These are phyloP conservation scores for Fragilariopsis cylindrus DNA, from an alignment of 108 stramenopile species.

Conservation along the genomic window DNA sequence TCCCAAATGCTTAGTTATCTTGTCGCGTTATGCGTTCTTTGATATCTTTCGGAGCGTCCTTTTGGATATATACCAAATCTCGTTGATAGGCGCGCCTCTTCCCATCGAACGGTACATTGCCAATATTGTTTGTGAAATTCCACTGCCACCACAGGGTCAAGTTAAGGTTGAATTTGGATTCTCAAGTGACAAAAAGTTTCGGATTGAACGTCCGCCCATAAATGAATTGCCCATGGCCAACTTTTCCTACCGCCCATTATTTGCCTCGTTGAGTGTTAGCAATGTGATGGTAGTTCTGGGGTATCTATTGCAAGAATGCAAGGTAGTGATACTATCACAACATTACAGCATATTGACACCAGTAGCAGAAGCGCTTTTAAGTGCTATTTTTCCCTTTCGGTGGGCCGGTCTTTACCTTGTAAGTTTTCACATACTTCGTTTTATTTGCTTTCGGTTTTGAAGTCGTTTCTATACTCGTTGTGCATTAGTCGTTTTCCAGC, in stretches of 20 bases:
- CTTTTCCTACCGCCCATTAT: slow-evolving; percentile 86
- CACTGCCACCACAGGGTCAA: slow-evolving; percentile 83
- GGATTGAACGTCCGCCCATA: slow-evolving; percentile 67
- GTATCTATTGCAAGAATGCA: slow-evolving; percentile 73
- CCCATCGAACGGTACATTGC: slow-evolving; percentile 91
- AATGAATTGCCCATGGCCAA: slow-evolving; percentile 78
- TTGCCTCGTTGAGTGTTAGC: slow-evolving; percentile 62
- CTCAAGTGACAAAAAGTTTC: slow-evolving; percentile 32
- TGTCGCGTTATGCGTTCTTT: slow-evolving; percentile 90
- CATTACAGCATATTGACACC: slow-evolving; percentile 73
- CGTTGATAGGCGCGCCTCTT: slow-evolving; percentile 70
- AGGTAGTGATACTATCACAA: slow-evolving; percentile 67
- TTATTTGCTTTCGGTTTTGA: background rate
- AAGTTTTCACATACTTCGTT: background rate
- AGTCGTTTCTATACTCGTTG: background rate
- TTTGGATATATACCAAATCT: slow-evolving; percentile 81
- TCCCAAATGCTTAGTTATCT: slow-evolving; percentile 82
- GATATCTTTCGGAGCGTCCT: slow-evolving; percentile 69
- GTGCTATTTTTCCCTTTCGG: slow-evolving; percentile 85
- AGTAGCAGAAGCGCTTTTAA: slow-evolving; percentile 76
- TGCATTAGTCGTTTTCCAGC: too few relatives aligned
- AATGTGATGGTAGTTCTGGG: slow-evolving; percentile 79
- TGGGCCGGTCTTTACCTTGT: slow-evolving; percentile 76
- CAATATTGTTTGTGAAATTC: slow-evolving; percentile 83
- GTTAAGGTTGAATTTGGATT: slow-evolving; percentile 50